Evolutionary conservation across 768 basidiomycete genomes (phyloP), one percentile per base, ranked within the genome.

Genomic region (Filobasidium floriforme): DNA sequence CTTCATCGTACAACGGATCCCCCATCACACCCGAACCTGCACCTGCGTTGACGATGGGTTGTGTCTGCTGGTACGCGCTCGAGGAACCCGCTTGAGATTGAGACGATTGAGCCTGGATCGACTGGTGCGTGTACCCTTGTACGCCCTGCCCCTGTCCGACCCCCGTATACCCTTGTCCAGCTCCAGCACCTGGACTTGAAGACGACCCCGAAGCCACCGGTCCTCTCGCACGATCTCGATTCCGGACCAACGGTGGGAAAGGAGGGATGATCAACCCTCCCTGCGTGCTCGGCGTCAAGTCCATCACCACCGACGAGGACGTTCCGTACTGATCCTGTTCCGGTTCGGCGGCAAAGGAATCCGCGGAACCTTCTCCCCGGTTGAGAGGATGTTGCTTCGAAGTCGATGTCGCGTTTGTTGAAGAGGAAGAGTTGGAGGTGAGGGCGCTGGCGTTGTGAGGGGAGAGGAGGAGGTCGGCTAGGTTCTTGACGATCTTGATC

Each of bases 261-360:
- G 77, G 77, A 10, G 75, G 70, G 18, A 78, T 70, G 44, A 78
- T 71, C 52, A 77, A 54, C 15, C 77, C 77, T 19, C 77, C 77
- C 0, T 44, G 57, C 6, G 77, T 78, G 1, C 75, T 76, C 15
- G 77, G 75, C 40, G 43, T 52, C 15, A 70, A 65, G 28, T 69
- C 62, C 26, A 37, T 37, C 32, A 37, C 9, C 32, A 9, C 3
- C 32, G 32, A 37, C 32, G 32, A 4, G 3, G 32, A 37, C 32
- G 32, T 37, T 37, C 32, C 32, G 32, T 37, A 37, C 32, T 37
- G 32, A 37, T 37, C 32, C 32, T 37, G 32, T 37, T 37, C 32
- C 9, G 32, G 32, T 37, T 37, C 32, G 32, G 32, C 32, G 32
- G 32, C 32, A 37, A 37, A 37, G 32, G 32, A 37, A 37, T 37